A percentile compares a stretch with the other conserved stretches of the same genome.
phyloP scores from a whole-genome alignment of 441 rosid species.

The Manihot esculenta region DNA sequence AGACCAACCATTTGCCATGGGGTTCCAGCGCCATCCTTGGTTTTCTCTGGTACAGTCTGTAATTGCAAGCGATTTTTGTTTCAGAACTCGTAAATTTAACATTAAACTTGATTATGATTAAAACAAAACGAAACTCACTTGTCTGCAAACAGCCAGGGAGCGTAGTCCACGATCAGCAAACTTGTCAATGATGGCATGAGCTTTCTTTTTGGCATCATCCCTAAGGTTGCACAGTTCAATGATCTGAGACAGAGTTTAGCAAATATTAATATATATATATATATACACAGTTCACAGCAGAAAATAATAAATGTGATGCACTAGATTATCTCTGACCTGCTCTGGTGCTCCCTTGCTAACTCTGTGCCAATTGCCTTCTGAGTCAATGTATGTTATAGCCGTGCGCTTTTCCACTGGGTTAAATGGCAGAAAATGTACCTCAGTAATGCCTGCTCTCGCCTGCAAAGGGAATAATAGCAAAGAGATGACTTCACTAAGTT shows the following conservation, averaged over 20 bases:
- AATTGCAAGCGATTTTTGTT: background rate
- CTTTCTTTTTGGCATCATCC: slow-evolving; percentile 55
- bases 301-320: background rate
- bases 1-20: slow-evolving; percentile 96
- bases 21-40: slow-evolving; percentile 66
- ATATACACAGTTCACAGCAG: background rate
- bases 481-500: no score
- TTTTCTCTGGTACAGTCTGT: slow-evolving; percentile 67
- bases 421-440: slow-evolving; percentile 92
- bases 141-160: slow-evolving; percentile 70
- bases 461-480: slow-evolving; percentile 11
- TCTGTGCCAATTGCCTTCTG: slow-evolving; percentile 71
- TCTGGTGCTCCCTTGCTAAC: slow-evolving; percentile 95
- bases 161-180: slow-evolving; percentile 92
- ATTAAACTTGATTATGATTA: background rate
- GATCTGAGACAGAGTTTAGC: slow-evolving; percentile 39
- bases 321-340: slow-evolving; percentile 47
- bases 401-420: slow-evolving; percentile 95
- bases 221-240: slow-evolving; percentile 69
- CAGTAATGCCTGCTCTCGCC: slow-evolving; percentile 88
- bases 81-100: background rate
- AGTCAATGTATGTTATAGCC: slow-evolving; percentile 84
- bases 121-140: slow-evolving; percentile 37
- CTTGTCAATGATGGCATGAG: slow-evolving; percentile 60
- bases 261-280: background rate